Conservation (phyloP, 75 land plant genomes). For the Pinus albicaulis region DNA sequence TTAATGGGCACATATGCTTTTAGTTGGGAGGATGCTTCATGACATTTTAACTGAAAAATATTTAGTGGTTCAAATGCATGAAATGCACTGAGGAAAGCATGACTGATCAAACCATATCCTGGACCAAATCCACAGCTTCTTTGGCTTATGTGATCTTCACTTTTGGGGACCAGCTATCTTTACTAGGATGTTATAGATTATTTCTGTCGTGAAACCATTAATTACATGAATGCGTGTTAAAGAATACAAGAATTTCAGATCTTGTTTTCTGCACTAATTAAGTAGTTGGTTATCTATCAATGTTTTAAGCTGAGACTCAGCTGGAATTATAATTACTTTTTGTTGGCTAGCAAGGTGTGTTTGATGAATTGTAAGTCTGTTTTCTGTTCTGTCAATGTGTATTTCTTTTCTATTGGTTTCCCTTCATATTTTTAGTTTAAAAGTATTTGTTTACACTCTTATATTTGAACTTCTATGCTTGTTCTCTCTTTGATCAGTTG, state of each 20-base stretch:
- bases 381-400: neutral
- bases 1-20: neutral
- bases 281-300: no score
- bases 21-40: neutral
- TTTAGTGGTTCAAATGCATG: neutral
- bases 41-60: neutral
- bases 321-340: no score
- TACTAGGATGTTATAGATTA: neutral
- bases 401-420: neutral
- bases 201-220: neutral
- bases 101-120: neutral
- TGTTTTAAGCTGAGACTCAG: no score
- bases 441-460: neutral
- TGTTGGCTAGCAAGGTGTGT: no score
- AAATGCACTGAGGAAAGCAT: neutral
- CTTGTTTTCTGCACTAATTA: no score
- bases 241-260: no score
- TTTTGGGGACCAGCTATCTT: neutral
- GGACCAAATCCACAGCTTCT: neutral
- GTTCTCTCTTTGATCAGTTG: conserved; percentile 2
- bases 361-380: neutral
- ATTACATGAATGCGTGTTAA: no score
- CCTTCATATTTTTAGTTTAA: neutral
- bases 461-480: neutral
- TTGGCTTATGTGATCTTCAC: neutral